Evolutionary conservation across 1,139 yeast genomes (phyloP).

Genomic region (Candida pseudocylindracea): DNA sequence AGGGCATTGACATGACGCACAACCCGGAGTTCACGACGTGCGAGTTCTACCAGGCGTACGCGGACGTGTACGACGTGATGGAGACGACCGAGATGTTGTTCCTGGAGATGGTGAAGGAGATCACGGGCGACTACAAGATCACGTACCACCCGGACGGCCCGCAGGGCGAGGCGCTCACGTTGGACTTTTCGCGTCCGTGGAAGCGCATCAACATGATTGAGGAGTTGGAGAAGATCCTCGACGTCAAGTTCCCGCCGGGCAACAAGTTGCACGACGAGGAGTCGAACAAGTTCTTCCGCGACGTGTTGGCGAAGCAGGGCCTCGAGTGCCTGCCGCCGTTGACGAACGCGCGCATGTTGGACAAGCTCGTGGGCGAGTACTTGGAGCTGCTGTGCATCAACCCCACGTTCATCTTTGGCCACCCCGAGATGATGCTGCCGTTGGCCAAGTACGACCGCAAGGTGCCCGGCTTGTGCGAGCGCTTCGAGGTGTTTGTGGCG

Average conservation of each 20-base stretch:
- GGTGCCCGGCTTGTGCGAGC: conserved; percentile 87
- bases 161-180: conserved; percentile 51
- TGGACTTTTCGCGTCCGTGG: conserved; percentile 95
- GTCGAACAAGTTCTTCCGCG: conserved; percentile 78
- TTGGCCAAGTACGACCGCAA: conserved; percentile 91
- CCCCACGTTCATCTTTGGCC: conserved; percentile 96
- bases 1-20: conserved; percentile 82
- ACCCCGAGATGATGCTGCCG: conserved; percentile 99
- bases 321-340: conserved; percentile 91
- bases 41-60: conserved; percentile 90
- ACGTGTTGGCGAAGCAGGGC: conserved; percentile 54
- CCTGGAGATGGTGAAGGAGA: conserved; percentile 93
- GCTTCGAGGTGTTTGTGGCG: conserved; percentile 96
- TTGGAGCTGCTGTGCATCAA: conserved; percentile 79
- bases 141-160: conserved; percentile 85
- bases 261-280: conserved; percentile 86
- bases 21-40: conserved; percentile 92
- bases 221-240: conserved; percentile 71
- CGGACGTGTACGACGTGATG: conserved; percentile 88
- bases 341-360: conserved; percentile 97
- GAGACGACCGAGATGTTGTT: conserved; percentile 86
- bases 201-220: conserved; percentile 95
- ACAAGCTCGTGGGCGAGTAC: conserved; percentile 80
- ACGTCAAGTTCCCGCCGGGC: conserved; percentile 88
- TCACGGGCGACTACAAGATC: conserved; percentile 74